Evolutionary conservation across 208 protist species (phyloP).

Genomic region (Crithidia mellificae): DNA sequence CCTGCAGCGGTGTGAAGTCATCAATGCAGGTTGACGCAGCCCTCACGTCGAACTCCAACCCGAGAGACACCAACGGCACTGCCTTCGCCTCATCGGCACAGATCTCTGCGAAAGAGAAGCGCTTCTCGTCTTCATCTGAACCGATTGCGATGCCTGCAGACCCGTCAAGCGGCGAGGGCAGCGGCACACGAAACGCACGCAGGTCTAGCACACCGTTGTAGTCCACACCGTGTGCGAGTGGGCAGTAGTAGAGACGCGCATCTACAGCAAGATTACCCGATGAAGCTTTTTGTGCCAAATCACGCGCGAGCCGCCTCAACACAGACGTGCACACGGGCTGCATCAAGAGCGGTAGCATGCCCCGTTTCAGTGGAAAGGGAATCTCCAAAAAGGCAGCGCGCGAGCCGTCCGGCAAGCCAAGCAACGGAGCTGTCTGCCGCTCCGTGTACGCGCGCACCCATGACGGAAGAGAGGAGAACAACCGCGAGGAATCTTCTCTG

Average conservation of each 20-base stretch:
- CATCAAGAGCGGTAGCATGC: conserved; percentile 12
- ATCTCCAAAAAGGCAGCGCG: conserved; percentile 26
- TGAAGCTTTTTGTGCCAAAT: conserved; percentile 9
- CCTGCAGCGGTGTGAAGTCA: neutral
- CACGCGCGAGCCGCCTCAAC: conserved; percentile 10
- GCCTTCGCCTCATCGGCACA: neutral
- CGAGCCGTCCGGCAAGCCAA: conserved; percentile 12
- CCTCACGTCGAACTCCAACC: too few species aligned
- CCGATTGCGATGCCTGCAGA: neutral
- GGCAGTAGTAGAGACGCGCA: conserved; percentile 49
- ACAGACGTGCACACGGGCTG: conserved; percentile 19
- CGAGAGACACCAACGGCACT: conserved; percentile 37
- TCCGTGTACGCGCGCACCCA: neutral
- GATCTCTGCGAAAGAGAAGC: neutral
- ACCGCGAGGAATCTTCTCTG: neutral
- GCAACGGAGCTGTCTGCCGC: conserved; percentile 5
- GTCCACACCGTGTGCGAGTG: conserved; percentile 57
- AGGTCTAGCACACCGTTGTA: conserved; percentile 56
- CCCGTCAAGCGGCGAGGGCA: neutral
- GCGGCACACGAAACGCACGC: conserved; percentile 33
- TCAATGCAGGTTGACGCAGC: too few species aligned
- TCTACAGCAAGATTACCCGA: neutral
- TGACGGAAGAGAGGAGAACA: neutral
- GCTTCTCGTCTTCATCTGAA: neutral
- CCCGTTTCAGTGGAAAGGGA: conserved; percentile 2